Conservation (phyloP, 306 rosid genomes). For the Prunus campanulata region DNA sequence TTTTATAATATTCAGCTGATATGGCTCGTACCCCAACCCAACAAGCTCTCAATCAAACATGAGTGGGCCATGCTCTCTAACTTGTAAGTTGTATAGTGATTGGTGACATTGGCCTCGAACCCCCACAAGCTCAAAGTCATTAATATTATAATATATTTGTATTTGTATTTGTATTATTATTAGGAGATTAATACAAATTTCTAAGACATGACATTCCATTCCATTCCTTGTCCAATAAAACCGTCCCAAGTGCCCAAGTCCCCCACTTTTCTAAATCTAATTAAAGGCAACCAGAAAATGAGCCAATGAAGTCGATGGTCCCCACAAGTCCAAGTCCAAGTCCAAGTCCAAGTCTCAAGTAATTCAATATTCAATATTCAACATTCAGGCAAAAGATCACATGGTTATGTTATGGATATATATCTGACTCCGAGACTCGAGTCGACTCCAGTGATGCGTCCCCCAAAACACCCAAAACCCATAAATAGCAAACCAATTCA, state of each 20-base stretch:
- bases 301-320: not conserved
- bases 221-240: not conserved
- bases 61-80: too few species aligned
- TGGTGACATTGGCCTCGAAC: too few species aligned
- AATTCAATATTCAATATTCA: not conserved
- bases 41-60: too few species aligned
- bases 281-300: not conserved
- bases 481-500: constrained; percentile 27
- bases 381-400: not conserved
- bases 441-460: not conserved
- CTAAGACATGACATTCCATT: not conserved
- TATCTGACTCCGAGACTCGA: too few species aligned
- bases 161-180: too few species aligned
- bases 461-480: not conserved
- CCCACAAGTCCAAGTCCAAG: not conserved
- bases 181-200: not conserved
- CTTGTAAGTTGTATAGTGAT: too few species aligned
- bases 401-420: not conserved
- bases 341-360: not conserved
- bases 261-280: too few species aligned
- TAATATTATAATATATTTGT: too few species aligned
- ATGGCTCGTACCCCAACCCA: too few species aligned
- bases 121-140: too few species aligned
- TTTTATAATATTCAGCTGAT: too few species aligned
- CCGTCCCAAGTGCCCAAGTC: not conserved